Conservation (phyloP, 495 filamentous ascomycete species). For the Penicillium taxi region DNA sequence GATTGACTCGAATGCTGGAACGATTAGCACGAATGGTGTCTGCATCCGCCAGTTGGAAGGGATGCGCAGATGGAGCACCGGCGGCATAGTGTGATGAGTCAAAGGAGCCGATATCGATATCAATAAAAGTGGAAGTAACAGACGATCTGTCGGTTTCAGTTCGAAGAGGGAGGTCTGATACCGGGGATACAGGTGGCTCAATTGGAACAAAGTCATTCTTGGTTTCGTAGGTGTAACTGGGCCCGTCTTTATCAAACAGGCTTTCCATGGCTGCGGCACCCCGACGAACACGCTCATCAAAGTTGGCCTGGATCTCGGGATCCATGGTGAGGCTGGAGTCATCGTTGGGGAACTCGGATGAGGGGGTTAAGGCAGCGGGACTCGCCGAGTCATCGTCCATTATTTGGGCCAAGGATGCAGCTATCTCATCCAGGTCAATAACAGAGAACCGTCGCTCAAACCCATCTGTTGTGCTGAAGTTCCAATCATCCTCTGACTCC, state of each 20-base stretch:
- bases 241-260: slow-evolving; percentile 41
- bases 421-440: slow-evolving; percentile 40
- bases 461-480: slow-evolving; percentile 79
- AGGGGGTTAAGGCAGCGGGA: slow-evolving; percentile 16
- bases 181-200: slow-evolving; percentile 24
- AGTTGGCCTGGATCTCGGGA: slow-evolving; percentile 35
- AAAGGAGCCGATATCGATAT: slow-evolving; percentile 42
- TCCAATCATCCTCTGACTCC: slow-evolving; percentile 64
- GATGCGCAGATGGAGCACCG: slow-evolving; percentile 34
- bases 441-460: slow-evolving; percentile 59
- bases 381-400: slow-evolving; percentile 29
- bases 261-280: slow-evolving; percentile 42
- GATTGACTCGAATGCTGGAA: slow-evolving; percentile 30
- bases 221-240: slow-evolving; percentile 40
- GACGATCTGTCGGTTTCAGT: slow-evolving; percentile 42
- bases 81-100: slow-evolving; percentile 43
- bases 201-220: slow-evolving; percentile 42
- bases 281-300: slow-evolving; percentile 42
- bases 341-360: slow-evolving; percentile 21
- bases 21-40: slow-evolving; percentile 45
- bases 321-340: slow-evolving; percentile 21
- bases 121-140: slow-evolving; percentile 41
- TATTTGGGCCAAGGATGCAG: slow-evolving; percentile 34
- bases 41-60: slow-evolving; percentile 43
- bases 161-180: slow-evolving; percentile 43